Evolutionary conservation across 331 rosid genomes (phyloP).

Genomic region (Malus hybrid): DNA sequence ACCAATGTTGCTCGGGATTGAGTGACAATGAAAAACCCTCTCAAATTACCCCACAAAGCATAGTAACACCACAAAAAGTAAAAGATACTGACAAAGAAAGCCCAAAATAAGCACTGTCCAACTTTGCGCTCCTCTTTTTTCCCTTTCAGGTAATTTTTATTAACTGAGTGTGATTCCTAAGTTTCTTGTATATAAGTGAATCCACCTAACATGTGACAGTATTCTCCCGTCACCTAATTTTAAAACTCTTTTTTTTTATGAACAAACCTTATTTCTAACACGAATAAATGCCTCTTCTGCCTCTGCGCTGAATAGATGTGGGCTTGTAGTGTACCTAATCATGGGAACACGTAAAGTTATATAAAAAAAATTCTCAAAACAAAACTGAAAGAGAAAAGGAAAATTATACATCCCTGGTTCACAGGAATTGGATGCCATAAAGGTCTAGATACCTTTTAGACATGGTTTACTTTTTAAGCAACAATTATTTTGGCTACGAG

Average conservation of each 20-base stretch:
- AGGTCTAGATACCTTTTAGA: background rate
- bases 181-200: no score
- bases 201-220: background rate
- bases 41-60: background rate
- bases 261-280: slow-evolving; percentile 69
- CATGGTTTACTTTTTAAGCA: background rate
- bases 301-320: slow-evolving; percentile 78
- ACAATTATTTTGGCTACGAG: background rate
- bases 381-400: background rate
- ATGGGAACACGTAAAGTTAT: background rate
- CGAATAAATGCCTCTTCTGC: slow-evolving; percentile 80
- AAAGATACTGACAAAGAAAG: background rate
- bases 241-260: background rate
- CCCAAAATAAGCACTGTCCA: background rate
- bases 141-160: background rate
- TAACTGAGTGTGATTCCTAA: background rate
- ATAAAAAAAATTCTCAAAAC: background rate
- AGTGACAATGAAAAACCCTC: background rate
- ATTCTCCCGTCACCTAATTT: background rate
- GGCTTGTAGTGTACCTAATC: slow-evolving; percentile 88
- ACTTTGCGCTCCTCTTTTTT: background rate
- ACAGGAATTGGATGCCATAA: background rate
- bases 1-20: background rate
- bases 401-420: background rate
- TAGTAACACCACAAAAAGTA: background rate